Evolutionary conservation across 1,284 basidiomycete species (phyloP), one percentile per base, ranked within the genome.

Genomic region (Melanopsichium pennsylvanicum): DNA sequence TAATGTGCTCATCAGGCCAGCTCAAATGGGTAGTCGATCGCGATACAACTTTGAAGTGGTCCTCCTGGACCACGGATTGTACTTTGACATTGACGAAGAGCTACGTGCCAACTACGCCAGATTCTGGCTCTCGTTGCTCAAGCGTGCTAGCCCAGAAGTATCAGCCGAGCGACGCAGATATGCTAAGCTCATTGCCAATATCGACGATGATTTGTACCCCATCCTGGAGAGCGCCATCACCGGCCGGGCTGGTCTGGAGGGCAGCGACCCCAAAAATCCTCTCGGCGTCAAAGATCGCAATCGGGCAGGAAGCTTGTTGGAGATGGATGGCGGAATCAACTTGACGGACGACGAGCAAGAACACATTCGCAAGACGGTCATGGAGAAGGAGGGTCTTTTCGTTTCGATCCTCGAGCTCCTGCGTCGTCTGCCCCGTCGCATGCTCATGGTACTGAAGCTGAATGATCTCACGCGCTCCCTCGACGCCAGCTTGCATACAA

Each of bases 1-100:
- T 9, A 97, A 97, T 80, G 84, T 98, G 19, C 85, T 98, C 23
- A 95, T 99, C 55, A 88, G 77, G 10, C 74, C 77, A 0, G 64
- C 66, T 23, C 61, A 38, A 18, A 38, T 52, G n/a, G 64, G 61
- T 25, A 74, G 70, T 38, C 62, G 78, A 35, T 78, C 75, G 8
- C 61, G 64, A 2, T 72, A 76, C 64, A 80, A 81, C 59, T 80
- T 81, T 42, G 75, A 80, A 36, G 72, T 80, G 19, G 79, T 81
- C 4, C 67, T 81, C 10, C 70, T 81, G 35, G 79, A 81, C 42
- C 78, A 80, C 41, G 79, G 79, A 26, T 70, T 81, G 12, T 80
- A 78, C 62, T 81, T 80, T 61, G 78, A 79, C 58, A 80, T 81
- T 40, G 75, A 77, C 32, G 62, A 70, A 26, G 61, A 75, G 35